Base-by-base conservation (phyloP, 208 protist species). In the Crithidia sp. region DNA sequence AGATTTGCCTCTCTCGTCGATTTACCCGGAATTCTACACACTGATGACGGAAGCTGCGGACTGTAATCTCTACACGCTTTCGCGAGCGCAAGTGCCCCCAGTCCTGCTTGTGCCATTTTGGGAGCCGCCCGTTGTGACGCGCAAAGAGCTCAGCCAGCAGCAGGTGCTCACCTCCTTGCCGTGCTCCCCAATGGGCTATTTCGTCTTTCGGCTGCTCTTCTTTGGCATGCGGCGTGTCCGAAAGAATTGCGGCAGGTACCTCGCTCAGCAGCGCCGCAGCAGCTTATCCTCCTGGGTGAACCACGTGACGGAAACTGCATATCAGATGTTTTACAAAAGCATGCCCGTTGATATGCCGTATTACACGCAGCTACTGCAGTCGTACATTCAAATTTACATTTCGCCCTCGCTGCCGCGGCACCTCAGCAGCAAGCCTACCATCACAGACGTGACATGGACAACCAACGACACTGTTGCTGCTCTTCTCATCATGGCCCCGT, bases 61-160 rank as follows among this genome's bases (percentile, higher is more conserved):
- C 7, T 49, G 76, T 7, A 86, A 91, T 79, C 73, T 89, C 60
- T 88, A 88, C 79, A 56, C 40, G 14, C 73, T 93, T 55, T 64
- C 85, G 52, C 71, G 88, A 10, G 78, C 81, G 14, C 68, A 72
- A 6, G 88, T 83, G 19, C 88, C 85, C 6, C 77, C 88, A 17
- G 52, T 90, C 7, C 61, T 94, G 28, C 66, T 96, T 28, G 69
- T 96, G 44, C 91, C 91, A 2, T 94, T 94, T 82, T 96, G 91
- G 91, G 66, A 83, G 45, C 91, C 91, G 13, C 91, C 91, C 3
- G 63, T 96, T 12, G 76, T 88, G 12, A 96, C 91, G 12, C 79
- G 91, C 49, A 86, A 81, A 50, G 89, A 94, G 58, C n/a, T 67
- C 3, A 87, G 82, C 8, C 77, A 83, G 57, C 67, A 78, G 53